Base-by-base conservation (phyloP, 805 yeast species). In the Suhomyces vadensis region DNA sequence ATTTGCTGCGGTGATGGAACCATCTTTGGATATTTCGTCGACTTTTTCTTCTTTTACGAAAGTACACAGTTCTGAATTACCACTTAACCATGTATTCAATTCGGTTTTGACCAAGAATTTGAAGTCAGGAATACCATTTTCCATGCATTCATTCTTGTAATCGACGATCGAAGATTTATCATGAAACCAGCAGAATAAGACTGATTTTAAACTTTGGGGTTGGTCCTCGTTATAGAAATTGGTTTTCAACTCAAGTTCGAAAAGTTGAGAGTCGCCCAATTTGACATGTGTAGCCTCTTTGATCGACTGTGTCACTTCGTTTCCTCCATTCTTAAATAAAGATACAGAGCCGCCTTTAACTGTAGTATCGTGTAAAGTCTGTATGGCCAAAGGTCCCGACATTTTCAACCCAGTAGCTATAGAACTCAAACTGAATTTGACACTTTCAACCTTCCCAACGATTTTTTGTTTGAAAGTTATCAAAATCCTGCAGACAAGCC, bases 21-120 rank as follows among this genome's bases (percentile, higher is more conserved):
- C 17, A 10, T 35, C 20, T 5, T 19, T 24, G 5, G 21, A 13
- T 9, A 21, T 23, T 10, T 17, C 40, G 6, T 42, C 31, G 7
- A 20, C 35, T 9, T 39, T 42, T 13, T 31, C 45, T 2, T 48
- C 49, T 35, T 61, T 64, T 25, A 83, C 65, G 58, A 76, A 83
- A 42, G 80, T 77, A 50, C 87, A 81, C 19, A 75, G 71, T 29
- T 75, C 80, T 3, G 82, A 71, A 16, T 79, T 73, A 3, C 96
- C 96, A 47, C 76, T 77, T 41, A 92, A 74, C 90, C 94, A 91
- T 23, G 87, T 78, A 43, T 85, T 74, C 48, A 92, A 74, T 59
- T 92, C 96, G 6, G 89, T 83, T 65, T 95, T 82, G 55, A 89
- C 95, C 60, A 87, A 65, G 58, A 92, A 91, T 45, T 87, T 82